These are phyloP conservation scores for Pelargonium australe DNA, from an alignment of 441 rosid species.

Conservation along the genomic window DNA sequence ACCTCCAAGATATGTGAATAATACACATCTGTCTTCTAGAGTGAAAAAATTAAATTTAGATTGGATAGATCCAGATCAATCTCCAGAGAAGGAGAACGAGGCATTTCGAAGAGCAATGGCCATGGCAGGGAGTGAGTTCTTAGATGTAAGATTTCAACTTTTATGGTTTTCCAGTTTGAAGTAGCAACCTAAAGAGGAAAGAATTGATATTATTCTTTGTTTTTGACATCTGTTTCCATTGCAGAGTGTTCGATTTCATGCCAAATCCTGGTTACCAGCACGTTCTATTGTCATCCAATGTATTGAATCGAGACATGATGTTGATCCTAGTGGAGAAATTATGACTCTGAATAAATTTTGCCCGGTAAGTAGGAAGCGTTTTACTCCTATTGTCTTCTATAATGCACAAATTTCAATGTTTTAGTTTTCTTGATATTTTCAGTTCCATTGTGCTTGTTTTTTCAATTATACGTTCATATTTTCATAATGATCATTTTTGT, in stretches of 20 bases:
- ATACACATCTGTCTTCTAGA: conserved; percentile 74
- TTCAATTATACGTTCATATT: neutral
- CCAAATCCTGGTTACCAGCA: conserved; percentile 85
- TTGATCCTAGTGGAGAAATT: conserved; percentile 77
- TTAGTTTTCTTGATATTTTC: neutral
- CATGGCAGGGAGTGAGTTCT: conserved; percentile 73
- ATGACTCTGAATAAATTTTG: conserved; percentile 63
- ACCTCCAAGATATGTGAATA: conserved; percentile 84
- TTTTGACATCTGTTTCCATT: conserved; percentile 12
- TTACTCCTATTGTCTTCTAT: neutral
- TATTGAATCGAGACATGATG: conserved; percentile 46
- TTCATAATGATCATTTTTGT: neutral
- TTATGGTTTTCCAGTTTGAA: too few relatives aligned
- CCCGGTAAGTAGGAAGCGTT: conserved; percentile 51
- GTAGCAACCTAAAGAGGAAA: neutral
- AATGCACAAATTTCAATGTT: neutral
- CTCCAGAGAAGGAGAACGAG: conserved; percentile 79
- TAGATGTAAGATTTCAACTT: conserved; percentile 47
- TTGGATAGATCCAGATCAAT: conserved; percentile 89
- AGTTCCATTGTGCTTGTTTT: neutral
- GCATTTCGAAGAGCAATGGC: conserved; percentile 76
- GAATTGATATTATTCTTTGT: neutral
- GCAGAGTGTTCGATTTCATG: conserved; percentile 63
- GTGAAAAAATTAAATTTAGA: conserved; percentile 84
- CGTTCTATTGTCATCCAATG: conserved; percentile 72